These are phyloP conservation scores for Pestalotiopsis fici DNA, from an alignment of 2,329 filamentous ascomycete genomes.

Conservation along the genomic window DNA sequence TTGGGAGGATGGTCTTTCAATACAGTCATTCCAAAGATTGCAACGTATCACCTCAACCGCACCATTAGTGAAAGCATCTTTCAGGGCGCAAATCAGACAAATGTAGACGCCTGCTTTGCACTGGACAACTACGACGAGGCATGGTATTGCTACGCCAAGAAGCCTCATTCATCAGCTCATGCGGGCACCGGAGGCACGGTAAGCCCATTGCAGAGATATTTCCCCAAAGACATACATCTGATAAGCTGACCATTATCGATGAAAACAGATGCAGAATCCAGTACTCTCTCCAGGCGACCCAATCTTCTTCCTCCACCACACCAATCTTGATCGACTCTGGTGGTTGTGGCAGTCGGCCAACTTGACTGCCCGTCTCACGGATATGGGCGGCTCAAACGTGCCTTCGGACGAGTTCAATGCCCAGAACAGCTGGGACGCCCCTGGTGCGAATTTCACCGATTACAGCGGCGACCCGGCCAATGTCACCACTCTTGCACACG, in stretches of 20 bases:
- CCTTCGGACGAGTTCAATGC: constrained; percentile 3
- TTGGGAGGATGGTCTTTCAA: not conserved
- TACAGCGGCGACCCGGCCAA: constrained; percentile 14
- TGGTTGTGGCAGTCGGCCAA: constrained; percentile 28
- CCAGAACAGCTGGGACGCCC: constrained; percentile 5
- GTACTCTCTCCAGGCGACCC: constrained; percentile 34
- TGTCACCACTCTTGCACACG: not conserved
- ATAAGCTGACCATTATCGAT: not conserved
- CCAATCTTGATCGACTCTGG: constrained; percentile 28
- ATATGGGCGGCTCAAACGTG: constrained; percentile 22
- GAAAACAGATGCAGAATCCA: constrained; percentile 14
- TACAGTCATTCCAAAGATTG: not conserved
- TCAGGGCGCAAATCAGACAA: not conserved
- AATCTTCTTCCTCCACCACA: constrained; percentile 31
- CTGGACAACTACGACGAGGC: constrained; percentile 1
- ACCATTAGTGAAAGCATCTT: not conserved
- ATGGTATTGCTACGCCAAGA: constrained; percentile 3
- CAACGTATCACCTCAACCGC: not conserved
- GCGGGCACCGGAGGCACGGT: constrained; percentile 5
- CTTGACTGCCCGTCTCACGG: constrained; percentile 19
- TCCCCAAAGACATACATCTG: not conserved
- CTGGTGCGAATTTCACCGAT: constrained; percentile 12
- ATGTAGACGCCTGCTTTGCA: not conserved
- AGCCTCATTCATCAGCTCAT: not conserved
- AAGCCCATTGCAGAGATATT: not conserved